Evolutionary conservation across 345 rosid species (phyloP).

Genomic region (Citrus sp.): DNA sequence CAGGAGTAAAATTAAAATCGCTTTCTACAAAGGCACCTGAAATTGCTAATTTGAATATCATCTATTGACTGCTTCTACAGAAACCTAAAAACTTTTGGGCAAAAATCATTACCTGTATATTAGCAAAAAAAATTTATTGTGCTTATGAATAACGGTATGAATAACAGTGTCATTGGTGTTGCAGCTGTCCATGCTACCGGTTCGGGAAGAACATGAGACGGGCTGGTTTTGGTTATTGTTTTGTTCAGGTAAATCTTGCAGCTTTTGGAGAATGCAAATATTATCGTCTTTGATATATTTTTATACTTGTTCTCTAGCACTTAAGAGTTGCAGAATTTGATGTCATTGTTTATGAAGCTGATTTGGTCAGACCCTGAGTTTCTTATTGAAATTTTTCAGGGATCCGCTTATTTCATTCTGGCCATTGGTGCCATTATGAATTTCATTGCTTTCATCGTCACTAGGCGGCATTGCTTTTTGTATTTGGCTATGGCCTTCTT

Average conservation of each 20-base stretch:
- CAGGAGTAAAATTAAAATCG: not conserved
- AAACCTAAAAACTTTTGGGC: not conserved
- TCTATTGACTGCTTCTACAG: not conserved
- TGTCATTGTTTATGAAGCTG: not conserved
- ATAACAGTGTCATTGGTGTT: conserved; percentile 24
- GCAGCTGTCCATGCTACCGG: conserved; percentile 92
- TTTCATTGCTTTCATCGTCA: conserved; percentile 54
- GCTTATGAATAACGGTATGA: conserved; percentile 10
- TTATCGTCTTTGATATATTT: not conserved
- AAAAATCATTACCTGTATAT: not conserved
- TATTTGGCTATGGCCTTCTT: conserved; percentile 58
- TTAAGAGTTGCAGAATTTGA: not conserved
- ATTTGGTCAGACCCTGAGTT: conserved; percentile 1
- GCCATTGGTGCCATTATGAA: conserved; percentile 38
- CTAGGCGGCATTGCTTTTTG: conserved; percentile 57
- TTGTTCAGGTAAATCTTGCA: conserved; percentile 58
- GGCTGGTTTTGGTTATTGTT: conserved; percentile 76
- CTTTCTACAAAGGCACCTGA: not conserved
- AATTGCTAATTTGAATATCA: not conserved
- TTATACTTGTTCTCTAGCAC: not conserved
- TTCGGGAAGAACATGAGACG: conserved; percentile 91
- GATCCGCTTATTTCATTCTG: conserved; percentile 54
- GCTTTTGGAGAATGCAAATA: not conserved
- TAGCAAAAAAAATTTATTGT: not conserved
- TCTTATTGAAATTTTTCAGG: conserved; percentile 44